These are phyloP conservation scores for Hypocrella siamensis DNA, from an alignment of 2,329 filamentous ascomycete species.

Conservation along the genomic window DNA sequence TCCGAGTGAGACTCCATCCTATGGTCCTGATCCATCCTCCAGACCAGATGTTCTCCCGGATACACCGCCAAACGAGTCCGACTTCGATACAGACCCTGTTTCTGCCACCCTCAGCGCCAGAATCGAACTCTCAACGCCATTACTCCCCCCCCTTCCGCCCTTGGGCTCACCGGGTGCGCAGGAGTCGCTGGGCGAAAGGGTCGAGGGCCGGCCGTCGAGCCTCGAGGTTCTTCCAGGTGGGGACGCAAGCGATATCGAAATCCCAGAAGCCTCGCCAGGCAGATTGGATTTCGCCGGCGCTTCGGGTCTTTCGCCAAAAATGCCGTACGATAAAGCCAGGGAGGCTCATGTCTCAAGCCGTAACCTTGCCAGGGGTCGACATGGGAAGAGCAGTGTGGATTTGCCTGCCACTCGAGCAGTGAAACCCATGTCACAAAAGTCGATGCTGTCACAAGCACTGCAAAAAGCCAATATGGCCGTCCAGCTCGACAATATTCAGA, in stretches of 20 bases:
- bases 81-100: neutral
- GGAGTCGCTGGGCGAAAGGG: slow-evolving; percentile 8
- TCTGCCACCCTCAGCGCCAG: neutral
- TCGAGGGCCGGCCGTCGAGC: slow-evolving; percentile 2
- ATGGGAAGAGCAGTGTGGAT: slow-evolving; percentile 17
- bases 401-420: slow-evolving; percentile 10
- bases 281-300: neutral
- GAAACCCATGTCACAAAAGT: slow-evolving; percentile 66
- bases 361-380: slow-evolving; percentile 16
- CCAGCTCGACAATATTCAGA: slow-evolving; percentile 87
- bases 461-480: slow-evolving; percentile 95
- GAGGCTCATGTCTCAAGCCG: slow-evolving; percentile 11
- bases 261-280: slow-evolving; percentile 7
- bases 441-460: slow-evolving; percentile 88
- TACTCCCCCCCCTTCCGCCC: slow-evolving; percentile 11
- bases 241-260: slow-evolving; percentile 5
- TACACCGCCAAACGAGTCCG: slow-evolving; percentile 4
- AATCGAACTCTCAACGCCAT: slow-evolving; percentile 2
- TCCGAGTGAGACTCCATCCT: slow-evolving; percentile 1
- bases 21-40: neutral
- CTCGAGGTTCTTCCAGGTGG: slow-evolving; percentile 3
- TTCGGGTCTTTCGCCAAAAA: slow-evolving; percentile 7
- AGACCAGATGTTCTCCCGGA: neutral
- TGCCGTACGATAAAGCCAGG: slow-evolving; percentile 16
- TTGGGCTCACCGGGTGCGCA: slow-evolving; percentile 12